Evolutionary conservation across 2,329 filamentous ascomycete species (phyloP), one percentile per base, ranked within the genome.

Genomic region (Nemania serpens): DNA sequence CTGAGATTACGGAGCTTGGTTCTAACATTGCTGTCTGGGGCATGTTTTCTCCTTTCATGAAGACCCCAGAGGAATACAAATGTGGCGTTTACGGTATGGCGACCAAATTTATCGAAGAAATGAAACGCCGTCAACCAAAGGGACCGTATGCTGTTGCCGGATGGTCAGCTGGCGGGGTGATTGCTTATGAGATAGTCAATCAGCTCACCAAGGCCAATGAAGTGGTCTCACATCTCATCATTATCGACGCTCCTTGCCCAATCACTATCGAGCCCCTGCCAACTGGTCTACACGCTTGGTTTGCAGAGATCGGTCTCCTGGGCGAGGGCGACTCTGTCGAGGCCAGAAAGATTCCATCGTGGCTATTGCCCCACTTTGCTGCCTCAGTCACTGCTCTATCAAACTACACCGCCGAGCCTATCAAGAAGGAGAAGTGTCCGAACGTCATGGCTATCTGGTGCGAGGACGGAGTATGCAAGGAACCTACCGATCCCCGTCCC

Each of bases 91-190:
- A 87, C 68, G 85, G 86, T 25, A 85, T 89, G 71, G 84, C 87
- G 5, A 75, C 81, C 66, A 83, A 88, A 71, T 90, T 88, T 75
- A 83, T 90, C 41, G 77, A 81, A 4, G 89, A 91, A 75, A 89
- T 92, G 75, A 88, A 86, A 74, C 84, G 86, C 5, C 87, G 88
- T 52, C 89, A 92, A 74, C 86, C 88, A 2, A 70, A 78, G 20
- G 90, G 90, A 0, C 87, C 88, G 0, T 91, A 91, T 74, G 81
- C 82, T 52, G 75, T 92, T 1, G 84, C 86, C 15, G 90, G 90
- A 22, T 93, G 89, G 90, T 90, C 86, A n/a, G 89, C 88, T 1
- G 90, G 90, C 25, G 89, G 90, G 37, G 88, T 91, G 49, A 87
- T 88, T 61, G 88, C 89, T 43, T 91, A 85, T 69, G 86, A 90